These are phyloP conservation scores for Kwoniella europaea DNA, from an alignment of 768 basidiomycete species.

Conservation along the genomic window DNA sequence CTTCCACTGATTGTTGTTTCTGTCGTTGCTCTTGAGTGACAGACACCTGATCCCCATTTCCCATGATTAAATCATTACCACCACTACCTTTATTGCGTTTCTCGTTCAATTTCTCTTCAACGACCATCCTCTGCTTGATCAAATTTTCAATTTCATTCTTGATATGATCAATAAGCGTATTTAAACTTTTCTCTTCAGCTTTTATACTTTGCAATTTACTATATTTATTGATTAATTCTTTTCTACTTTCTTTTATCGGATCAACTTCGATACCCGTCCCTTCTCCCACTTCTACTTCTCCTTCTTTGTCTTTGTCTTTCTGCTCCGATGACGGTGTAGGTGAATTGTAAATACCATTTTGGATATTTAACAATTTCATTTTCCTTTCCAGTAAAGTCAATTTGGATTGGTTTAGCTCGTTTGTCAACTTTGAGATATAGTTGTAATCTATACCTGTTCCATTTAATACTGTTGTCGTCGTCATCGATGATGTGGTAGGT, in stretches of 20 bases:
- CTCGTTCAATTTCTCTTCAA: slow-evolving; percentile 23
- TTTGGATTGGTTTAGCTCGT: slow-evolving; percentile 32
- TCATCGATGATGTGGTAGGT: background rate
- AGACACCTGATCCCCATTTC: background rate
- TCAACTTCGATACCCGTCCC: background rate
- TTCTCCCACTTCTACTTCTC: background rate
- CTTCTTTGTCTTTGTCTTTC: background rate
- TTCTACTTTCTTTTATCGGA: background rate
- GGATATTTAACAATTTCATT: slow-evolving; percentile 21
- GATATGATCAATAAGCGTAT: slow-evolving; percentile 33
- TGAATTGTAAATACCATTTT: background rate
- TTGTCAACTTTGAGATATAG: slow-evolving; percentile 31
- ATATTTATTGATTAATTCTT: background rate
- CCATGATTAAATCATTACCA: background rate
- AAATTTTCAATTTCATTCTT: slow-evolving; percentile 38
- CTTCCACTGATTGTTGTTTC: no score
- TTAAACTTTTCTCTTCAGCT: slow-evolving; percentile 31
- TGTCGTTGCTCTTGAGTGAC: no score
- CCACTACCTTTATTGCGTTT: background rate
- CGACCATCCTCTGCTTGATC: slow-evolving; percentile 12
- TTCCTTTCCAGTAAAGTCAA: slow-evolving; percentile 25
- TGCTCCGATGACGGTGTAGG: background rate
- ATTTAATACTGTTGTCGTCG: background rate
- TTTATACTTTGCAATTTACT: slow-evolving; percentile 16
- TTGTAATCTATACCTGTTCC: slow-evolving; percentile 38